Evolutionary conservation across 2,329 filamentous ascomycete species (phyloP), one percentile per base, ranked within the genome.

Genomic region (Sporothrix globosa): DNA sequence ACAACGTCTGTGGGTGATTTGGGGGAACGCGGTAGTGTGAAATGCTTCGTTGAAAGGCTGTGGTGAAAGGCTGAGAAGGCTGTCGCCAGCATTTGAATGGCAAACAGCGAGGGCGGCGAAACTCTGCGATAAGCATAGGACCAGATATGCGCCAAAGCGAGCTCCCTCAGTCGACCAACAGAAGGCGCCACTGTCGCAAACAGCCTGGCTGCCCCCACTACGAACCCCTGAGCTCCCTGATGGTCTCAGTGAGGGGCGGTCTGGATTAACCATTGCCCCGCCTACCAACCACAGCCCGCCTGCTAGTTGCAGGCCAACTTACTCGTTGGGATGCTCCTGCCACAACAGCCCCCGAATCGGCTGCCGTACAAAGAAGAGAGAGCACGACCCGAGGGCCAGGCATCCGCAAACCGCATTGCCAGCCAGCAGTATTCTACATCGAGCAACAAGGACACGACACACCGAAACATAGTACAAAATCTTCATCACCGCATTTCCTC

Each of bases 261-360:
- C 71, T 73, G 73, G 73, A 74, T 71, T 70, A 74, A 73, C 69
- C 70, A 60, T 72, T 72, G 70, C 73, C 73, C 73, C 72, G 72
- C 73, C 48, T 67, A 48, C 61, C 67, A 69, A 39, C 69, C 69
- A 67, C 63, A 69, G 46, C 14, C 30, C 54, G 48, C 56, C 54
- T 48, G 54, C 50, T 61, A 21, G 14, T 65, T 67, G 69, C 69
- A 39, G 58, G 34, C 24, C 68, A 63, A 13, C 52, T 30, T 21
- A n/a, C 4, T 21, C 11, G 39, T 11, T 4, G 50, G 41, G 41
- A 4, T 63, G 56, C 66, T 58, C 52, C 39, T 48, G 34, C 52
- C 65, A 9, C 41, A 54, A 44, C 30, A 58, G 39, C 44, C n/a
- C 50, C 63, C 53, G 41, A 68, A 48, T 34, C 56, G 34, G 44